Evolutionary conservation across 2,329 filamentous ascomycete species (phyloP).

Genomic region (Aureobasidium sp.): DNA sequence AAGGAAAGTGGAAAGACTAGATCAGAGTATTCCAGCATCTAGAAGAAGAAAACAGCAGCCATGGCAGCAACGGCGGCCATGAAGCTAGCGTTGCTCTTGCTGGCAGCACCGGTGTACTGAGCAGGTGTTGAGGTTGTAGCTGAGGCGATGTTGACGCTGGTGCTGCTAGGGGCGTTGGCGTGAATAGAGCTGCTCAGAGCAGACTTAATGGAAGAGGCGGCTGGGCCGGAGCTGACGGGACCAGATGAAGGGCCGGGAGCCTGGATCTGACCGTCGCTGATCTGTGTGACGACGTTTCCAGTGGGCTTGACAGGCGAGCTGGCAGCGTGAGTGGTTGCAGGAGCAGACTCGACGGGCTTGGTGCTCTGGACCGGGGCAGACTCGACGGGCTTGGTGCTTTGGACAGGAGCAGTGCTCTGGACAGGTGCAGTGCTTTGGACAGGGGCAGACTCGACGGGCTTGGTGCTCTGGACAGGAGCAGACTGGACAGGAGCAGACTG

Average conservation of each 20-base stretch:
- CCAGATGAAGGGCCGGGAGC: constrained; percentile 1
- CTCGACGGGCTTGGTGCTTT: neutral
- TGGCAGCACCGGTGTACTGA: constrained; percentile 30
- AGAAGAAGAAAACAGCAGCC: constrained; percentile 30
- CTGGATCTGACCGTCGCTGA: constrained; percentile 13
- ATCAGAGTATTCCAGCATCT: neutral
- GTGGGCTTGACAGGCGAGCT: constrained; percentile 1
- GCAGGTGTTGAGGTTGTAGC: constrained; percentile 15
- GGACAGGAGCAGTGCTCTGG: neutral
- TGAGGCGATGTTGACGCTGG: constrained; percentile 2
- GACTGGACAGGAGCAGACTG: no score
- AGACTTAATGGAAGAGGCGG: neutral
- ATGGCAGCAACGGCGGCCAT: constrained; percentile 31
- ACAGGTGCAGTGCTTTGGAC: neutral
- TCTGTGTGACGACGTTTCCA: constrained; percentile 6
- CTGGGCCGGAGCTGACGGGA: neutral
- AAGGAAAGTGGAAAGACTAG: neutral
- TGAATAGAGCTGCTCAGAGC: neutral
- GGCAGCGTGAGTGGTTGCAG: neutral
- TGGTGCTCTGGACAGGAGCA: neutral
- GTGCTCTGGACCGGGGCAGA: neutral
- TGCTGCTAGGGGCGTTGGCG: neutral
- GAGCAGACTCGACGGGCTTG: neutral
- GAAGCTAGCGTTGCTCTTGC: constrained; percentile 30
- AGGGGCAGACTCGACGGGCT: neutral